Evolutionary conservation across 1,139 yeast species (phyloP).

Genomic region (Kazachstania sp.): DNA sequence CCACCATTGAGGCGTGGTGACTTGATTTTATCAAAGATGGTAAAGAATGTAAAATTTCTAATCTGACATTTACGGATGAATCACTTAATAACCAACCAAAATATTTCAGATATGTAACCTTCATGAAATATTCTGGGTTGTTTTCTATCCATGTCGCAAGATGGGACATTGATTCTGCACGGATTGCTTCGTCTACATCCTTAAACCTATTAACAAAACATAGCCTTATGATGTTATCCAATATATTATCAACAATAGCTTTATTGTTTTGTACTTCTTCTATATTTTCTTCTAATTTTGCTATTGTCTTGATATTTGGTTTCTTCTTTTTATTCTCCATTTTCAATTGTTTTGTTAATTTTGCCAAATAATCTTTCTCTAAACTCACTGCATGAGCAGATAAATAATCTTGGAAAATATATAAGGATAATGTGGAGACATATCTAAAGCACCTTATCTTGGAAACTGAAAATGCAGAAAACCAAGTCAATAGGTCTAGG

Average conservation of each 20-base stretch:
- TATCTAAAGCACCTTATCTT: slow-evolving; percentile 65
- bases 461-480: slow-evolving; percentile 62
- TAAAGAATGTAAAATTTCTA: slow-evolving; percentile 54
- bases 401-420: slow-evolving; percentile 52
- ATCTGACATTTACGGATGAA: slow-evolving; percentile 49
- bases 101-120: slow-evolving; percentile 61
- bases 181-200: slow-evolving; percentile 65
- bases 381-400: slow-evolving; percentile 43
- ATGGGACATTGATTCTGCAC: slow-evolving; percentile 57
- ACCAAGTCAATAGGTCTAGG: slow-evolving; percentile 63
- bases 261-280: slow-evolving; percentile 44
- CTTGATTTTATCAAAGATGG: slow-evolving; percentile 36
- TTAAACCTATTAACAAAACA: slow-evolving; percentile 71
- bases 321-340: slow-evolving; percentile 32
- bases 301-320: slow-evolving; percentile 34
- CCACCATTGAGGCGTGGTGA: slow-evolving; percentile 26
- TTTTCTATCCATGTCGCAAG: slow-evolving; percentile 62
- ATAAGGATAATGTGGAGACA: slow-evolving; percentile 52
- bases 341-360: slow-evolving; percentile 32
- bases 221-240: slow-evolving; percentile 58
- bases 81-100: slow-evolving; percentile 84
- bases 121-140: slow-evolving; percentile 64
- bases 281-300: slow-evolving; percentile 42
- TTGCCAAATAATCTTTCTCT: slow-evolving; percentile 35
- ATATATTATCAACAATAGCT: slow-evolving; percentile 44